Evolutionary conservation across 208 protist species (phyloP).

Genomic region (Acanthamoeba culbertsoni): DNA sequence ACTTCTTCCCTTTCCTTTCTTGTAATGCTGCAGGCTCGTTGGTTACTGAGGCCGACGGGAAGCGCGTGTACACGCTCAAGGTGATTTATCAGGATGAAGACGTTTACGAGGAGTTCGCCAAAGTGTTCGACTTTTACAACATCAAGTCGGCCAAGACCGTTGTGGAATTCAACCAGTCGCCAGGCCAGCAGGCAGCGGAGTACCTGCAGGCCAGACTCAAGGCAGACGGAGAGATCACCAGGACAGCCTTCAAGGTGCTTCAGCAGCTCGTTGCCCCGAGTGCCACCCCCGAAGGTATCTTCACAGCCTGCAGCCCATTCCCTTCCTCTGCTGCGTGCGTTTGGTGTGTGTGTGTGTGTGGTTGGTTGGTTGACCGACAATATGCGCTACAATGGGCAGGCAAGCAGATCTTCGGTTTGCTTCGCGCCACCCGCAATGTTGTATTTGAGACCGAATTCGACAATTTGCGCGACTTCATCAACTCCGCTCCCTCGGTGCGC

Average conservation of each 20-base stretch:
- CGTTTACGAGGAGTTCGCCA: neutral
- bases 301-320: too few species aligned
- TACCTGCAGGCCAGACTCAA: neutral
- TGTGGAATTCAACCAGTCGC: slow-evolving; percentile 21
- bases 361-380: too few species aligned
- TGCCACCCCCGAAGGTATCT: neutral
- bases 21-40: neutral
- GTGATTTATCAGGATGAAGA: neutral
- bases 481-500: neutral
- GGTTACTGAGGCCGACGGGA: slow-evolving; percentile 8
- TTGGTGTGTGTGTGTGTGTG: too few species aligned
- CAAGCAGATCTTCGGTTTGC: neutral
- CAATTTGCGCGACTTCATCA: slow-evolving; percentile 13
- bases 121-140: slow-evolving; percentile 32
- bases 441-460: slow-evolving; percentile 35
- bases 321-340: too few species aligned
- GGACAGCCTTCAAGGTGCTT: neutral
- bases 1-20: neutral
- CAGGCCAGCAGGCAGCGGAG: neutral
- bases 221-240: neutral
- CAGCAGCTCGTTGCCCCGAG: neutral
- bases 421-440: slow-evolving; percentile 6
- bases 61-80: slow-evolving; percentile 8
- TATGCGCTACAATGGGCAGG: neutral
- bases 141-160: neutral